These are phyloP conservation scores for Pterula multifida DNA, from an alignment of 1,284 basidiomycete genomes.

Conservation along the genomic window DNA sequence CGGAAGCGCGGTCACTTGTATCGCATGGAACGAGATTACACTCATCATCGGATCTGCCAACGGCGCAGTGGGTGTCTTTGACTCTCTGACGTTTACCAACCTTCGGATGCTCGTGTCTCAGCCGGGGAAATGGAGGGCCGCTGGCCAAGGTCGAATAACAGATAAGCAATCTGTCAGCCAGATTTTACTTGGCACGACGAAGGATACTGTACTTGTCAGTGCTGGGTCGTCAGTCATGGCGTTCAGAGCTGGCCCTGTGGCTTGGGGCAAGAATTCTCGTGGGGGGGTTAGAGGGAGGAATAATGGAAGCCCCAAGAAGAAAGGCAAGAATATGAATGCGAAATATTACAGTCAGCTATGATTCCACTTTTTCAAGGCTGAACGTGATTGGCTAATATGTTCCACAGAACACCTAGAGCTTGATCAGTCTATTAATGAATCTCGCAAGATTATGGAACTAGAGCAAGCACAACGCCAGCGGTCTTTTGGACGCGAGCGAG, in stretches of 20 bases:
- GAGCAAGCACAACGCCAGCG: slow-evolving; percentile 28
- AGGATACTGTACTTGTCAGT: slow-evolving; percentile 49
- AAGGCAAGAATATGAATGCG: slow-evolving; percentile 18
- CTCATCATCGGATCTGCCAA: slow-evolving; percentile 53
- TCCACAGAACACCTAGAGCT: slow-evolving; percentile 52
- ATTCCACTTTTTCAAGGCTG: slow-evolving; percentile 7
- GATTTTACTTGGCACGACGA: slow-evolving; percentile 45
- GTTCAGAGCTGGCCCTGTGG: slow-evolving; percentile 51
- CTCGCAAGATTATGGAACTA: slow-evolving; percentile 36
- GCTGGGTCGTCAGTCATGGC: slow-evolving; percentile 56
- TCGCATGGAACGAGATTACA: slow-evolving; percentile 47
- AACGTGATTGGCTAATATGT: slow-evolving; percentile 15
- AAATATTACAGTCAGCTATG: slow-evolving; percentile 39
- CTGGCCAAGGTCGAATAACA: slow-evolving; percentile 10
- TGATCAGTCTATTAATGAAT: slow-evolving; percentile 53
- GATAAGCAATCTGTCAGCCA: slow-evolving; percentile 37
- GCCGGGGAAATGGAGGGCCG: slow-evolving; percentile 11
- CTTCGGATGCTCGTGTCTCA: slow-evolving; percentile 38
- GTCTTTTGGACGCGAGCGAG: slow-evolving; percentile 35
- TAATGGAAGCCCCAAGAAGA: slow-evolving; percentile 20
- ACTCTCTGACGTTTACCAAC: slow-evolving; percentile 48
- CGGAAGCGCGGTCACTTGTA: slow-evolving; percentile 40
- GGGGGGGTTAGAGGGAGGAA: slow-evolving; percentile 21
- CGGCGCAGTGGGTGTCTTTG: slow-evolving; percentile 55
- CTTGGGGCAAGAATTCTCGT: slow-evolving; percentile 15